Percentiles rank a stretch among this genome's conserved stretches.
These are phyloP conservation scores for Aspergillus ochraceoroseus DNA, from an alignment of 2,329 filamentous ascomycete genomes.

Conservation along the genomic window DNA sequence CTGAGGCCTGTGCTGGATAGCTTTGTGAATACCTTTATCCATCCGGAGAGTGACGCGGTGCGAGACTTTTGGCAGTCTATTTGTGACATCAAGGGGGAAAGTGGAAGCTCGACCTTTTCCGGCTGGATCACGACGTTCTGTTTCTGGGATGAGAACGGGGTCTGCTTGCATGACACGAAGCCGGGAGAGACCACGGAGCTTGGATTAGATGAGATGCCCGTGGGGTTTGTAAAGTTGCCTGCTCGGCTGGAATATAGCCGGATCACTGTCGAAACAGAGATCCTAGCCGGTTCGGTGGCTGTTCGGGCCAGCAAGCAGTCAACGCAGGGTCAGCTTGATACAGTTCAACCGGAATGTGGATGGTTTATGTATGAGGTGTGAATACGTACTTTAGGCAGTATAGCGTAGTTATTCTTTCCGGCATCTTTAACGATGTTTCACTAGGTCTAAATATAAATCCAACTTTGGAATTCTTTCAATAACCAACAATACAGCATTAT, in stretches of 20 bases:
- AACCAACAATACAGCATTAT: no score
- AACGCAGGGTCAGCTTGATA: no score
- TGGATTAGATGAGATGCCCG: background rate
- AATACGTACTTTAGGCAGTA: no score
- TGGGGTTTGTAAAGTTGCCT: background rate
- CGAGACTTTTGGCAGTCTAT: slow-evolving; percentile 16
- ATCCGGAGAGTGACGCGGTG: background rate
- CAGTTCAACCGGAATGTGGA: no score
- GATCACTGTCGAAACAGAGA: background rate
- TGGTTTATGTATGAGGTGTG: no score
- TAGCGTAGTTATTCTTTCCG: no score
- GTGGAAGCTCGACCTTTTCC: slow-evolving; percentile 36
- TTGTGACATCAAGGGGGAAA: slow-evolving; percentile 22
- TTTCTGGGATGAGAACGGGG: slow-evolving; percentile 43
- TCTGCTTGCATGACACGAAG: slow-evolving; percentile 12
- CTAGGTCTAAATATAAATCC: no score
- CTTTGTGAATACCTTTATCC: slow-evolving; percentile 37
- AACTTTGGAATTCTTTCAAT: no score
- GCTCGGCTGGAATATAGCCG: background rate
- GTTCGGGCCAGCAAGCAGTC: background rate
- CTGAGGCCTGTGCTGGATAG: slow-evolving; percentile 45
- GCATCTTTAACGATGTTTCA: no score
- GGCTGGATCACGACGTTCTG: slow-evolving; percentile 51
- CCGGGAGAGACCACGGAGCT: background rate
- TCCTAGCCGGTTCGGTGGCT: background rate